phyloP scores from a whole-genome alignment of 2,329 filamentous ascomycete genomes.

The Albifimbria verrucaria region DNA sequence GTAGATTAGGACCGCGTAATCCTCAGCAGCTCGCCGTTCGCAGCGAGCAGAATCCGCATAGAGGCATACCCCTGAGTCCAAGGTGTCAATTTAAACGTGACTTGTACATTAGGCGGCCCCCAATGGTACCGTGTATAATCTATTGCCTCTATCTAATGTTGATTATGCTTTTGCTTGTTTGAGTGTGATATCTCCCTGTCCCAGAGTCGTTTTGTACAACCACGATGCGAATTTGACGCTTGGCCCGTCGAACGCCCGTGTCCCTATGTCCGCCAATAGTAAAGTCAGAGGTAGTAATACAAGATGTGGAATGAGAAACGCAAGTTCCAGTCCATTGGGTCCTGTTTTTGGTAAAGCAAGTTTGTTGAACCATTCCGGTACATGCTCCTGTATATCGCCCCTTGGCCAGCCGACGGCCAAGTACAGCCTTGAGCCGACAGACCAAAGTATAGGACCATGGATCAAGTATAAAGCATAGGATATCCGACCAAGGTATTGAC shows the following conservation, averaged over 20 bases:
- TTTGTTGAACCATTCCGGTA: conserved; percentile 55
- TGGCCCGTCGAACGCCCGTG: conserved; percentile 55
- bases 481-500: conserved; percentile 60
- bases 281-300: conserved; percentile 58
- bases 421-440: conserved; percentile 61
- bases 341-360: conserved; percentile 53
- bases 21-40: no score
- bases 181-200: conserved; percentile 4
- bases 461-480: conserved; percentile 63
- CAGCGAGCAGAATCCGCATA: no score
- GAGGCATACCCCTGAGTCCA: no score
- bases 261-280: conserved; percentile 55
- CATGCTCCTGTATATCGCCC: conserved; percentile 42
- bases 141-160: conserved; percentile 2
- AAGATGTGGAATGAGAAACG: conserved; percentile 57
- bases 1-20: no score
- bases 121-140: conserved; percentile 15
- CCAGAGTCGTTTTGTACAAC: conserved; percentile 49
- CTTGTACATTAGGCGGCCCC: no score
- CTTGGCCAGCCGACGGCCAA: conserved; percentile 55
- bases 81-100: no score
- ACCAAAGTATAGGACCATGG: conserved; percentile 59
- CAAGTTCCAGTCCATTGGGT: conserved; percentile 58
- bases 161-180: conserved; percentile 15
- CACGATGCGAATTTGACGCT: conserved; percentile 55